A percentile compares a stretch with the other conserved stretches of the same genome.
These are phyloP conservation scores for Kodamaea nitidulidarum DNA, from an alignment of 805 yeast genomes.

Conservation along the genomic window DNA sequence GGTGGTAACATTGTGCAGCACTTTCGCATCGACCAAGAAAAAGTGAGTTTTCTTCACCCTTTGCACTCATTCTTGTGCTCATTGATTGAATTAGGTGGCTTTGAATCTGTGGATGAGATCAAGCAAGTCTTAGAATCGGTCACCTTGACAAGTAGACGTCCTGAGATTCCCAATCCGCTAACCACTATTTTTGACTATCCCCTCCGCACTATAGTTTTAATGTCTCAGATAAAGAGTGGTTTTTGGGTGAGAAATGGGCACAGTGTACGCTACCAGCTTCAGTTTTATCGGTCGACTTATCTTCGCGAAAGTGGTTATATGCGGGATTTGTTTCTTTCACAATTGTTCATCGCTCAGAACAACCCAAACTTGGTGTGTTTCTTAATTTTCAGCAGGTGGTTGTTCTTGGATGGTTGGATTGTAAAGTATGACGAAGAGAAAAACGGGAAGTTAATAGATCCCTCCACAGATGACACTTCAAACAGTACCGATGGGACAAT, in stretches of 20 bases:
- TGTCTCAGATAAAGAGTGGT: slow-evolving; percentile 84
- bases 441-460: neutral
- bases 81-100: slow-evolving; percentile 54
- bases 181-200: slow-evolving; percentile 63
- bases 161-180: slow-evolving; percentile 16
- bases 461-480: too few species aligned
- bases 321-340: slow-evolving; percentile 73
- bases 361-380: slow-evolving; percentile 55
- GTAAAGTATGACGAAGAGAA: slow-evolving; percentile 1
- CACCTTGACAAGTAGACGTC: slow-evolving; percentile 1
- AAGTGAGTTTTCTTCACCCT: slow-evolving; percentile 75
- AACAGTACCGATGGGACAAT: neutral
- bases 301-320: slow-evolving; percentile 78
- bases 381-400: slow-evolving; percentile 68
- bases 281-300: slow-evolving; percentile 72
- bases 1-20: slow-evolving; percentile 21
- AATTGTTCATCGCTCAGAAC: slow-evolving; percentile 49
- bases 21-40: slow-evolving; percentile 32
- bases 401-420: slow-evolving; percentile 39
- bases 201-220: slow-evolving; percentile 65
- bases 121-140: slow-evolving; percentile 17
- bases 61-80: slow-evolving; percentile 69
- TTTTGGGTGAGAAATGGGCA: slow-evolving; percentile 94
- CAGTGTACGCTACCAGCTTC: slow-evolving; percentile 72
- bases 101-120: slow-evolving; percentile 21